Base-by-base conservation (phyloP, 257 asterid genomes). In the Mitragyna speciosa region DNA sequence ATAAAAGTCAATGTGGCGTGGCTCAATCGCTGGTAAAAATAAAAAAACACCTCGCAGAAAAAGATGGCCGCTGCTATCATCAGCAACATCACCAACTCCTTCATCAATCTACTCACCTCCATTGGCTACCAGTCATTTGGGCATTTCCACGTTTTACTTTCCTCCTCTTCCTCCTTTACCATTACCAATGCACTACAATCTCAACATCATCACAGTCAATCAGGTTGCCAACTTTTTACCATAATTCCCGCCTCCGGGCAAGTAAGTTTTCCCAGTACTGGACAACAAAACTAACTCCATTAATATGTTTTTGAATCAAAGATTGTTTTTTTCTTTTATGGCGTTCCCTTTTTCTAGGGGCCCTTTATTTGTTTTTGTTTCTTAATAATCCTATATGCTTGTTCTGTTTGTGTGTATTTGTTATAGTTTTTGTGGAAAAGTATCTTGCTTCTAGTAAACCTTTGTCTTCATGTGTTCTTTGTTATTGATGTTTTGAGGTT, bases 41-140 rank as follows among this genome's bases (percentile, higher is more conserved):
- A 8, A 30, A 19, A 33, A 74, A 63, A 63, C 71, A 43, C 61
- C 51, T 16, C 52, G 80, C 66, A 73, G 83, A 84, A 83, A 82
- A 82, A 66, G 84, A 88, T 84, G 89, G 89, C 86, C 74, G 91
- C 86, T 82, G 84, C 78, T 33, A 22, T 45, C 85, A 77, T 73
- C 90, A 70, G 82, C 87, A 70, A 81, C 87, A 65, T 79, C 87
- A 49, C 69, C 85, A 72, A 80, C 89, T 45, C 81, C 71, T 77
- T 79, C 79, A 71, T 76, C 78, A 78, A 74, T 33, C 76, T 73
- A 56, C 81, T 79, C 78, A 24, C 78, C 69, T 76, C 76, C 83
- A 63, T 80, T 81, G 90, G 87, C 76, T 90, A 87, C 87, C 48
- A 71, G 89, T 87, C 93, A 90, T 84, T 70, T 36, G 39, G 4